Conservation (phyloP, 129 eudicot genomes). For the Flaveria robusta region DNA sequence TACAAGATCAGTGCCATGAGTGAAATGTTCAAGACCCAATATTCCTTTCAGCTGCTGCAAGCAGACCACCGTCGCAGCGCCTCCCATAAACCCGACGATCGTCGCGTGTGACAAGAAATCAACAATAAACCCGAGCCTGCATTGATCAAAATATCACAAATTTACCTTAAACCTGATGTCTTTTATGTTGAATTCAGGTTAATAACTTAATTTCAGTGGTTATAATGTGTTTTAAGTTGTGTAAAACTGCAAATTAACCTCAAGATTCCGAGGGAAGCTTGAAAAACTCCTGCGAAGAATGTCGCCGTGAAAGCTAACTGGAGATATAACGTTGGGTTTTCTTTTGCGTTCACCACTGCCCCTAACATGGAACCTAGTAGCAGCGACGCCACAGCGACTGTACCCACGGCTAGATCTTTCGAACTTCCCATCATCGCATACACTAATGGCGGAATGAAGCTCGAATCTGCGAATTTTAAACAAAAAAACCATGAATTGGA, state of each 20-base stretch:
- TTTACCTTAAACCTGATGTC: background rate
- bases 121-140: conserved; percentile 92
- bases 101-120: conserved; percentile 95
- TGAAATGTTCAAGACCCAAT: conserved; percentile 76
- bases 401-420: conserved; percentile 84
- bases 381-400: conserved; percentile 85
- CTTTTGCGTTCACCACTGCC: conserved; percentile 50
- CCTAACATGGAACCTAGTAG: conserved; percentile 77
- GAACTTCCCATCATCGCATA: conserved; percentile 97
- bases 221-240: background rate
- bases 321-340: conserved; percentile 62
- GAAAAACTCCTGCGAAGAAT: conserved; percentile 70
- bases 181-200: background rate
- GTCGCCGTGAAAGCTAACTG: conserved; percentile 87
- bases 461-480: conserved; percentile 54
- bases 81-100: conserved; percentile 94
- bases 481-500: background rate
- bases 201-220: background rate
- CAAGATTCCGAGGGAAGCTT: conserved; percentile 71
- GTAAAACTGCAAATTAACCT: conserved; percentile 42
- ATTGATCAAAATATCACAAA: background rate
- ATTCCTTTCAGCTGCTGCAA: conserved; percentile 88
- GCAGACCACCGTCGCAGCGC: conserved; percentile 92
- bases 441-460: conserved; percentile 89
- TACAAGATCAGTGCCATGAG: conserved; percentile 74